phyloP scores from a whole-genome alignment of 208 protist genomes.

The Crithidia fasciculata region DNA sequence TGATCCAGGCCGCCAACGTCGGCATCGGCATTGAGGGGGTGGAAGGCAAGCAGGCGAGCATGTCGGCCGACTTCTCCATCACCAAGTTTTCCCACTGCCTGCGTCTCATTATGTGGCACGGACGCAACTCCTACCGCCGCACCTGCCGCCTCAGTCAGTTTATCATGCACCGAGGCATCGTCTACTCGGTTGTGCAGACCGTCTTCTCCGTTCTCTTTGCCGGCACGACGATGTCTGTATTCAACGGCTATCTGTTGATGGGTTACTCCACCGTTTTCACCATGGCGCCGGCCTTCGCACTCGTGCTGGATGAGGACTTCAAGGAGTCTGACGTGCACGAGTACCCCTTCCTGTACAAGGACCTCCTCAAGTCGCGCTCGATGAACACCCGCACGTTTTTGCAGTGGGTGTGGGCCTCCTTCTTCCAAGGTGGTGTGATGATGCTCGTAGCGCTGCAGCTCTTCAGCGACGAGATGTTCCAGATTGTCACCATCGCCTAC shows the following conservation, averaged over 20 bases:
- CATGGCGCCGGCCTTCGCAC: conserved; percentile 97
- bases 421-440: conserved; percentile 96
- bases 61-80: conserved; percentile 98
- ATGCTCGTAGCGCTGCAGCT: conserved; percentile 95
- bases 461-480: conserved; percentile 95
- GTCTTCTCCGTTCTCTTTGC: conserved; percentile 98
- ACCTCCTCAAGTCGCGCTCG: conserved; percentile 95
- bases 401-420: conserved; percentile 84
- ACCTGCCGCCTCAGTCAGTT: conserved; percentile 95
- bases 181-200: conserved; percentile 98
- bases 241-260: conserved; percentile 96
- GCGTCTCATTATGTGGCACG: conserved; percentile 91
- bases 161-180: conserved; percentile 98
- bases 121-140: conserved; percentile 90
- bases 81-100: conserved; percentile 94
- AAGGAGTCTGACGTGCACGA: conserved; percentile 89
- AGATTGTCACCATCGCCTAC: conserved; percentile 98
- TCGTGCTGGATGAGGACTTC: conserved; percentile 98
- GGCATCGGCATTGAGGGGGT: conserved; percentile 98
- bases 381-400: conserved; percentile 89
- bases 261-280: conserved; percentile 98
- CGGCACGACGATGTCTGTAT: conserved; percentile 97
- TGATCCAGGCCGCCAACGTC: conserved; percentile 96
- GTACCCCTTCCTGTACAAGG: conserved; percentile 98
- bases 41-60: conserved; percentile 98